Conservation (phyloP, 306 rosid species). For the Psophocarpus tetragonolobus region DNA sequence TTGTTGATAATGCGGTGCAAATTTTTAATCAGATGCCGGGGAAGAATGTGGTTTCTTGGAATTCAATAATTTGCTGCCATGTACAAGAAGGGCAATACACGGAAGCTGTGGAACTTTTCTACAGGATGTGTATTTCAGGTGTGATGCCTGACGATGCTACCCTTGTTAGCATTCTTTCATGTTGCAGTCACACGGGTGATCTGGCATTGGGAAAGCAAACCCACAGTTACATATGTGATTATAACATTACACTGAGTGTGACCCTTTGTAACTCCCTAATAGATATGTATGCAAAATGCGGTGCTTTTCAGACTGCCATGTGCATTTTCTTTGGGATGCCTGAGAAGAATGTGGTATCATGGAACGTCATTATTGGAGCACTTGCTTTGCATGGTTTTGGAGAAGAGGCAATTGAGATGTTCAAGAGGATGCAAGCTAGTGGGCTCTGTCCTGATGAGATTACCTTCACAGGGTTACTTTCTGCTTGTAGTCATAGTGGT, state of each 20-base stretch:
- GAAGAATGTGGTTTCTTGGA: slow-evolving; percentile 82
- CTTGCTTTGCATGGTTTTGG: slow-evolving; percentile 77
- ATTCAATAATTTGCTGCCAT: slow-evolving; percentile 65
- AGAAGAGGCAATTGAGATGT: slow-evolving; percentile 52
- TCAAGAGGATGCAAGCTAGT: slow-evolving; percentile 53
- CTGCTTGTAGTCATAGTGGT: slow-evolving; percentile 78
- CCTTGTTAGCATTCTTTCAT: slow-evolving; percentile 61
- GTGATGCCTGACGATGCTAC: slow-evolving; percentile 66
- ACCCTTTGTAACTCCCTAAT: slow-evolving; percentile 57
- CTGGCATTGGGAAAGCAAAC: slow-evolving; percentile 56
- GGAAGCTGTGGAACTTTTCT: slow-evolving; percentile 62
- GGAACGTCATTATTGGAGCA: slow-evolving; percentile 64
- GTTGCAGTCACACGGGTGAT: slow-evolving; percentile 72
- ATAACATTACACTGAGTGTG: slow-evolving; percentile 37
- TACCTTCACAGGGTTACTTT: slow-evolving; percentile 73
- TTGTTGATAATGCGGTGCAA: slow-evolving; percentile 42
- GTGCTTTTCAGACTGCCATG: slow-evolving; percentile 55
- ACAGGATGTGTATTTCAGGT: slow-evolving; percentile 53
- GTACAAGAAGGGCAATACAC: slow-evolving; percentile 54
- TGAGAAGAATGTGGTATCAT: slow-evolving; percentile 64
- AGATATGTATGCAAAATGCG: slow-evolving; percentile 77
- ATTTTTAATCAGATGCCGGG: slow-evolving; percentile 58
- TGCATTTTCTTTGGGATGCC: slow-evolving; percentile 51
- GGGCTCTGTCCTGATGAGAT: slow-evolving; percentile 64
- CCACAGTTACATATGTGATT: slow-evolving; percentile 44